A percentile compares a stretch with the other conserved stretches of the same genome.
Conservation (phyloP, 148 eudicot species). For the Salicornia ramosissima region DNA sequence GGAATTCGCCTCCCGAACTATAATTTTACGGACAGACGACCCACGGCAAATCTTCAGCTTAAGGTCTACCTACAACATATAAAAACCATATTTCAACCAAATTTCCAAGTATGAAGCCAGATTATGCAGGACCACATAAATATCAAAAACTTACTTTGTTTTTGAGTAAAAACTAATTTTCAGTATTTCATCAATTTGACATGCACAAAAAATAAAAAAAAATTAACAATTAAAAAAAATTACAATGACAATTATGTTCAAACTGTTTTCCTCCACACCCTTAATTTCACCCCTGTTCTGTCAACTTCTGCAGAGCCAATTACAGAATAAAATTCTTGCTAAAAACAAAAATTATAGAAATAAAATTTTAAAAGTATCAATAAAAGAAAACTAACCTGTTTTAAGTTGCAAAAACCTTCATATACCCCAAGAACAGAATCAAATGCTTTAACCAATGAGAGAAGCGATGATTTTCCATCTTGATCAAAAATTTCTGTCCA, state of each 20-base stretch:
- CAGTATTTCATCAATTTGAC: not conserved
- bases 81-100: not conserved
- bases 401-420: constrained; percentile 89
- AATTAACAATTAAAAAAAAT: too few relatives aligned
- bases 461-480: constrained; percentile 59
- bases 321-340: not conserved
- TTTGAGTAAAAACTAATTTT: not conserved
- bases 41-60: constrained; percentile 94
- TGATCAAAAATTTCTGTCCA: constrained; percentile 49
- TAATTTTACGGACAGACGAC: constrained; percentile 59
- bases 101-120: constrained; percentile 10
- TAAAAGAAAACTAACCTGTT: constrained; percentile 49
- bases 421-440: constrained; percentile 78
- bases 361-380: not conserved
- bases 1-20: constrained; percentile 74
- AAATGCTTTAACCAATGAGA: constrained; percentile 75
- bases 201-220: not conserved
- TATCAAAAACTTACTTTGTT: not conserved
- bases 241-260: not conserved
- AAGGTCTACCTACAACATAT: constrained; percentile 73
- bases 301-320: not conserved
- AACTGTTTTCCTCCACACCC: not conserved
- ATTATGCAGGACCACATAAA: not conserved
- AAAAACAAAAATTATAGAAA: not conserved
- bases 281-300: not conserved